phyloP scores from a whole-genome alignment of 257 asterid genomes.

The Solanum etuberosum region DNA sequence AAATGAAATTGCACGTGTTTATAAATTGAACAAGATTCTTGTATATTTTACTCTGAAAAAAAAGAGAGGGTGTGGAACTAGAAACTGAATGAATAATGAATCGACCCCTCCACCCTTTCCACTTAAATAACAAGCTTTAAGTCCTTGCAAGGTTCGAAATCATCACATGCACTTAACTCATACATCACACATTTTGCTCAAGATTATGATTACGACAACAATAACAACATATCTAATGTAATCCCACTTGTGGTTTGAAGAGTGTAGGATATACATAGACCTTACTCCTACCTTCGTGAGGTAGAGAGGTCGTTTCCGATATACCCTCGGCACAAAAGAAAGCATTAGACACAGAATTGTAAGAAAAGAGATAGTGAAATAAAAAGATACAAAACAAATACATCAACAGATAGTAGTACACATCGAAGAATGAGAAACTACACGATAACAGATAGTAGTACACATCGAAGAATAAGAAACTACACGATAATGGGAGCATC shows the following conservation, averaged over 20 bases:
- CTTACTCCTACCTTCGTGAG: neutral
- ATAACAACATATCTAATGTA: neutral
- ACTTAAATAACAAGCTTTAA: neutral
- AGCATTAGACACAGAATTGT: neutral
- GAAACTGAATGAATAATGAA: neutral
- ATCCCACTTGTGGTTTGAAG: neutral
- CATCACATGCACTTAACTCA: neutral
- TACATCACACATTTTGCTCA: neutral
- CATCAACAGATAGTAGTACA: neutral
- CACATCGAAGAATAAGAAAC: neutral
- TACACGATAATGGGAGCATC: neutral
- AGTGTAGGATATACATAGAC: neutral
- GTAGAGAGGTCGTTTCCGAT: neutral
- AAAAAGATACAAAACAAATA: neutral
- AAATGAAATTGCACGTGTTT: neutral
- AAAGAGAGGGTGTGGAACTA: neutral
- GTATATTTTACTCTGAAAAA: neutral
- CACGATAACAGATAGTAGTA: neutral
- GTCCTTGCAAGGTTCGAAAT: neutral
- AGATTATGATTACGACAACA: neutral
- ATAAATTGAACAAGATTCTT: neutral
- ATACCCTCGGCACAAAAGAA: neutral
- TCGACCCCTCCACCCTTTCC: neutral
- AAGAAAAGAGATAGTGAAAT: no score
- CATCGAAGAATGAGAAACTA: neutral